Base-by-base conservation (phyloP, 371 early-diverging fungal genomes). In the Choanephora cucurbitarum region DNA sequence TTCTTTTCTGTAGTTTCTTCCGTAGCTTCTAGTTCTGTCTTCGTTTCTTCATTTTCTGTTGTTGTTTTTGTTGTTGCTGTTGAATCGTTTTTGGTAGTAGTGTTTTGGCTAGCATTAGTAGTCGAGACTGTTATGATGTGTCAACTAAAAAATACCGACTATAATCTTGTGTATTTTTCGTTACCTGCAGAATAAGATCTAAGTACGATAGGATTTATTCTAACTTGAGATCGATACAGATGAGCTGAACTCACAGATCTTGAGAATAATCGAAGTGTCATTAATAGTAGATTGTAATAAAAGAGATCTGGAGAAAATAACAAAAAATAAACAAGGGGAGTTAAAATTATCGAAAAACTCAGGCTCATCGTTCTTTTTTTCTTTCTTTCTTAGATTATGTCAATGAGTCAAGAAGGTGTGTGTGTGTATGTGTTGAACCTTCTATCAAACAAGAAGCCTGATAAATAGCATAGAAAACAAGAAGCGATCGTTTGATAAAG, bases 161-260 rank as follows among this genome's bases (percentile, higher is more conserved):
- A n/a, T n/a, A n/a, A n/a, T n/a, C n/a, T n/a, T n/a, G n/a, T n/a
- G n/a, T n/a, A n/a, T 10, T 14, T 21, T 9, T 19, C 22, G 15
- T 58, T 63, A 63, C 64, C 64, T n/a, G 49, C 34, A 19, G 56
- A 63, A 54, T 49, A 58, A 1, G 49, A 49, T 28, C 24, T 39
- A n/a, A 53, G 21, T 13, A 53, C 22, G 19, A 45, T 17, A 41
- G 64, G 54, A 14, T 31, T 40, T 9, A 50, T 42, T 14, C 41
- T 24, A 17, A 32, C 37, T 7, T 43, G 49, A 24, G 49, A 44
- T 17, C 19, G 28, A 31, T 57, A 28, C 7, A 28, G 7, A 28
- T 28, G 44, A 3, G 44, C 43, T 22, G 52, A 48, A 18, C 53
- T 49, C 13, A 48, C 14, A 9, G 64, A 44, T 34, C 33, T 63